phyloP scores from a whole-genome alignment of 148 eudicot genomes.

The Cornus kousa region DNA sequence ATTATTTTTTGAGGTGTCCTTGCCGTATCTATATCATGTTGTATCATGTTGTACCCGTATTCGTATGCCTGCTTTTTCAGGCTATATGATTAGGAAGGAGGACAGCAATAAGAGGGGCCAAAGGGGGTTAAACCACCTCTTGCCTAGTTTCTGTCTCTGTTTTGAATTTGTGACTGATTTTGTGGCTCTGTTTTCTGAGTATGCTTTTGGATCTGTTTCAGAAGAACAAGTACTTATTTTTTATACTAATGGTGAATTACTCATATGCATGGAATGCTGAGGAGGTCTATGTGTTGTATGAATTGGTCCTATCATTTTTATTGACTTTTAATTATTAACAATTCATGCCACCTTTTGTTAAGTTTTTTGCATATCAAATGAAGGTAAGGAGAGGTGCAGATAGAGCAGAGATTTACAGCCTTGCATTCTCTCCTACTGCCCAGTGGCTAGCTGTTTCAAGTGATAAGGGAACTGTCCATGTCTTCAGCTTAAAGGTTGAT shows the following conservation, averaged over 20 bases:
- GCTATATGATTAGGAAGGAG: not conserved
- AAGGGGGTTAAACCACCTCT: too few relatives aligned
- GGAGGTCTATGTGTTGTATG: not conserved
- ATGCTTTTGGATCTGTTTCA: not conserved
- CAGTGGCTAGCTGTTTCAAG: conserved; percentile 77
- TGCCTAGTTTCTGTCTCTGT: not conserved
- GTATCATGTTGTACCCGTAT: too few relatives aligned
- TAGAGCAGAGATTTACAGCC: conserved; percentile 65
- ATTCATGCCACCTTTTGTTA: not conserved
- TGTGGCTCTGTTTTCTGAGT: not conserved
- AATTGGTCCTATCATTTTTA: not conserved
- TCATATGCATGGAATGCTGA: not conserved
- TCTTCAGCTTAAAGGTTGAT: conserved; percentile 65
- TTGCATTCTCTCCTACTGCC: conserved; percentile 65
- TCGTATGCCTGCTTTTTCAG: too few relatives aligned
- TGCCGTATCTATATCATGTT: too few relatives aligned
- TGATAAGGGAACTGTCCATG: conserved; percentile 73
- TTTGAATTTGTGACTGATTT: not conserved
- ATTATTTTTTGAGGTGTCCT: too few relatives aligned
- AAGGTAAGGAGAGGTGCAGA: conserved; percentile 80
- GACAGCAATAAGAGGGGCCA: not conserved
- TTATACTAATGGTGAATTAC: not conserved
- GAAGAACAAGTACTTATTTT: not conserved
- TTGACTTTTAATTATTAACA: not conserved
- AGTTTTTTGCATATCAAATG: not conserved